A percentile compares a stretch with the other conserved stretches of the same genome.
These are phyloP conservation scores for Brassica nigra DNA, from an alignment of 345 rosid species.

Conservation along the genomic window DNA sequence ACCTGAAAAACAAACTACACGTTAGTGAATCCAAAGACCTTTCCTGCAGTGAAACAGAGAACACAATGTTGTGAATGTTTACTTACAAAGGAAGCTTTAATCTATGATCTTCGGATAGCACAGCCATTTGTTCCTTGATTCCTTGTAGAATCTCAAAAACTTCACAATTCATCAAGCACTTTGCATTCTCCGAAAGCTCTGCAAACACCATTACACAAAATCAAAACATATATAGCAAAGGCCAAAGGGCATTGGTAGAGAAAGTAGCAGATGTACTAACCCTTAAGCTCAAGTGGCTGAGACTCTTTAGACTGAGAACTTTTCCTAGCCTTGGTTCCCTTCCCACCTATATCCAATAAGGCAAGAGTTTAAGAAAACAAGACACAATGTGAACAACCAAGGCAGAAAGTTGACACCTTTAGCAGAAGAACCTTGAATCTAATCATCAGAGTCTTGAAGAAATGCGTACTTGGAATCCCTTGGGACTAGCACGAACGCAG, in stretches of 20 bases:
- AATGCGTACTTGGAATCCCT: conserved; percentile 27
- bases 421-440: conserved; percentile 35
- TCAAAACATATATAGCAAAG: not conserved
- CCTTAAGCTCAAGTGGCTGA: conserved; percentile 63
- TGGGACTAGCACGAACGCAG: conserved; percentile 27
- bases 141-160: conserved; percentile 67
- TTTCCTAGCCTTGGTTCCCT: conserved; percentile 55
- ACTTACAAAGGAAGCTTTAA: conserved; percentile 81
- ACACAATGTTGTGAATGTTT: not conserved
- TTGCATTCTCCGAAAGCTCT: conserved; percentile 79
- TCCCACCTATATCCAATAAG: conserved; percentile 49
- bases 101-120: conserved; percentile 71
- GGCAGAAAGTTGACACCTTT: conserved; percentile 41
- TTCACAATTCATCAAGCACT: conserved; percentile 88
- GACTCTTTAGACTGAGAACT: conserved; percentile 50
- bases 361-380: not conserved
- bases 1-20: conserved; percentile 49
- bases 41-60: not conserved
- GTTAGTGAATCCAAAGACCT: conserved; percentile 20
- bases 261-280: conserved; percentile 33
- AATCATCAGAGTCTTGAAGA: conserved; percentile 43
- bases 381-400: not conserved
- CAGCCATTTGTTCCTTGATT: conserved; percentile 77
- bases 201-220: conserved; percentile 15
- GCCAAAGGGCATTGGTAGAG: not conserved